Base-by-base conservation (phyloP, 805 yeast species). In the Kodamaea sagamina region DNA sequence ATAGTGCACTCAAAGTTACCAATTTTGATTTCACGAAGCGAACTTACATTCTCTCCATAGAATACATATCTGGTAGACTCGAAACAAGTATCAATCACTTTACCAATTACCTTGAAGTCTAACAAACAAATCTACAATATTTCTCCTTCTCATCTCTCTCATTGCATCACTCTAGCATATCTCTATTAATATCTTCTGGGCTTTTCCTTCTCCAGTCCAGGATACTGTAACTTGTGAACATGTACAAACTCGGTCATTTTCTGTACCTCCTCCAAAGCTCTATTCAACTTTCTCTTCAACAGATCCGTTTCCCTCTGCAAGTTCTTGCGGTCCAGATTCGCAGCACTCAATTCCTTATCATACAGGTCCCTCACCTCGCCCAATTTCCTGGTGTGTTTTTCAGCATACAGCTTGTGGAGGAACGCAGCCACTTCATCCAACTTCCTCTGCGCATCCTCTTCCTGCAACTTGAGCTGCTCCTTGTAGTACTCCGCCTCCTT, bases 311-410 rank as follows among this genome's bases (percentile, higher is more conserved):
- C 53, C 12, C 53, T 29, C 15, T 41, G 40, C 17, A 46, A 34
- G 24, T 21, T 44, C 34, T 47, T 47, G 38, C 43, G 44, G 3
- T 50, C 53, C 6, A 31, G 24, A n/a, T 40, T 44, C 5, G 41
- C 39, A n/a, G 26, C 24, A 11, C 41, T 32, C 24, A 47, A 29
- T 29, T 50, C 51, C 12, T 42, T 46, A 15, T 50, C 53, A 26
- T 47, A 50, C 42, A 36, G 51, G 15, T 46, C 42, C 17, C 79
- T 83, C 54, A 82, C 65, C 24, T 79, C 75, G 10, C 74, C 72
- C 6, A 86, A 84, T 59, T 86, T 86, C 41, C 78, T 76, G 48
- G 82, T 87, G 55, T 87, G 95, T 57, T 87, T 86, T 39, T 83
- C 80, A 2, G 88, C 78, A 55, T 86, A 86, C 57, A 84, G 89